Conservation (phyloP, 2,329 filamentous ascomycete genomes). For the Mariannaea elegans region DNA sequence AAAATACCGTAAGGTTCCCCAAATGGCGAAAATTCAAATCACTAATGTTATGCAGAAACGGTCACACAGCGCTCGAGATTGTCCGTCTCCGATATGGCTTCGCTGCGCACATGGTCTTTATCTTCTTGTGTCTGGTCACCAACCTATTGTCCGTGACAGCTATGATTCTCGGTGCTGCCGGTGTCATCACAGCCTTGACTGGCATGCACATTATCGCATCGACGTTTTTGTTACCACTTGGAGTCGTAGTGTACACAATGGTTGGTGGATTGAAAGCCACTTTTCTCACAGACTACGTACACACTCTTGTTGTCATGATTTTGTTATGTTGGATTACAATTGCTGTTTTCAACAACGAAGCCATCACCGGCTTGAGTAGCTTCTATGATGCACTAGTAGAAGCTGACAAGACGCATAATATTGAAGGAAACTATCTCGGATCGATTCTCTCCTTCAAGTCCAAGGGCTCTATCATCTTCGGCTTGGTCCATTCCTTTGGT, state of each 20-base stretch:
- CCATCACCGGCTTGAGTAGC: conserved; percentile 74
- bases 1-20: conserved; percentile 15
- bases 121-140: conserved; percentile 17
- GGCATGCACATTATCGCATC: conserved; percentile 22
- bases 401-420: conserved; percentile 72
- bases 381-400: conserved; percentile 78
- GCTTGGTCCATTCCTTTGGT: conserved; percentile 57
- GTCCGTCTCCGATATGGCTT: conserved; percentile 19
- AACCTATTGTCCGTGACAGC: conserved; percentile 13
- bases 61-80: conserved; percentile 17
- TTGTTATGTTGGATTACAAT: conserved; percentile 78
- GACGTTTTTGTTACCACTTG: conserved; percentile 15
- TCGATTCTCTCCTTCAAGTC: conserved; percentile 86
- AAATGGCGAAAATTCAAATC: too few species aligned
- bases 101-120: conserved; percentile 17
- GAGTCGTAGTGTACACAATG: conserved; percentile 72
- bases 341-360: conserved; percentile 74
- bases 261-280: conserved; percentile 81
- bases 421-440: conserved; percentile 78
- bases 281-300: conserved; percentile 81
- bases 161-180: conserved; percentile 22
- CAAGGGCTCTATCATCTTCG: conserved; percentile 70
- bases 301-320: conserved; percentile 82
- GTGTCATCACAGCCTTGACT: conserved; percentile 18
- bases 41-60: not conserved